phyloP scores from a whole-genome alignment of 2,329 filamentous ascomycete species.

The Talaromyces islandicus region DNA sequence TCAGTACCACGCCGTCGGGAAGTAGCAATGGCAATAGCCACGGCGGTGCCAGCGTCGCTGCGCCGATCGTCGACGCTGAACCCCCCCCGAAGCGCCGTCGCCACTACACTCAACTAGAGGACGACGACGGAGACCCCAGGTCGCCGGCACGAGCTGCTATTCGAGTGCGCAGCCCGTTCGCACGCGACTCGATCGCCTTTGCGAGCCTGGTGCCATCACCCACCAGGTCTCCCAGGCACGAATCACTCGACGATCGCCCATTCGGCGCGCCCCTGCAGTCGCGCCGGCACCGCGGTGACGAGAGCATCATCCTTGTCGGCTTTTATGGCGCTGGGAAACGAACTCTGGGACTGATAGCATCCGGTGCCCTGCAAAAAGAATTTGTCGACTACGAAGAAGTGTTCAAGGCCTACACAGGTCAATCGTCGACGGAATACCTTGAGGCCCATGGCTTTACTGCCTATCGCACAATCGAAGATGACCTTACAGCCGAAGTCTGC shows the following conservation, averaged over 20 bases:
- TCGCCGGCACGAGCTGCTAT: background rate
- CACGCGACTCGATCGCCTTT: background rate
- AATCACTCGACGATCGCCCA: constrained; percentile 1
- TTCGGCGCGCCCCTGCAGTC: constrained; percentile 3
- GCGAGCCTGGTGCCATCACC: background rate
- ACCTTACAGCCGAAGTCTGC: constrained; percentile 57
- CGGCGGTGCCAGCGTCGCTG: background rate
- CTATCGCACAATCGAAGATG: constrained; percentile 59
- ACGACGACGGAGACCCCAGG: background rate
- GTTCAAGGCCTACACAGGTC: constrained; percentile 60
- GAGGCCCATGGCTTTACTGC: constrained; percentile 55
- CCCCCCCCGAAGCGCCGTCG: constrained; percentile 4
- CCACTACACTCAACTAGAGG: background rate
- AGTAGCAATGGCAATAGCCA: background rate
- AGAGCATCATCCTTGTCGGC: constrained; percentile 60
- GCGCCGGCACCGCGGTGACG: constrained; percentile 1
- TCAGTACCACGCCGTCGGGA: background rate
- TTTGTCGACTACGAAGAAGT: constrained; percentile 63
- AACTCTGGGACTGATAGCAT: constrained; percentile 68
- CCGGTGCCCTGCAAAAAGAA: constrained; percentile 61
- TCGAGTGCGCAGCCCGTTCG: background rate
- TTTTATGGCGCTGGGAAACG: constrained; percentile 71
- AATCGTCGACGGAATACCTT: constrained; percentile 58
- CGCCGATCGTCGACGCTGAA: background rate
- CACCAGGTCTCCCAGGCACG: background rate